These are phyloP conservation scores for Xylaria grammica DNA, from an alignment of 495 filamentous ascomycete genomes.

Conservation along the genomic window DNA sequence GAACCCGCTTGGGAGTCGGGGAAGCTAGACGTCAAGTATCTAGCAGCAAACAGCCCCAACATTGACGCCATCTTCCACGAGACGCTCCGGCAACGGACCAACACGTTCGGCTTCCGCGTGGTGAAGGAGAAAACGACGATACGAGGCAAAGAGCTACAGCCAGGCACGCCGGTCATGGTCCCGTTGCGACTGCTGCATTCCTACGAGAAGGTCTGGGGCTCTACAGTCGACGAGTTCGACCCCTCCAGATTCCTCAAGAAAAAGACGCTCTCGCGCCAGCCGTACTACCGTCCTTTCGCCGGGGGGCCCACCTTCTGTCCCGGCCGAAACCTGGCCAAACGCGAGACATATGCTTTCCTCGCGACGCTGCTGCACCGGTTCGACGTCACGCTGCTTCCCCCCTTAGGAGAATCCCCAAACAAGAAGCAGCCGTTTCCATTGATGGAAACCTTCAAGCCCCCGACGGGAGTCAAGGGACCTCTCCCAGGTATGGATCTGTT, in stretches of 20 bases:
- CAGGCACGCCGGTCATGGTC: neutral
- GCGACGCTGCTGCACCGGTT: neutral
- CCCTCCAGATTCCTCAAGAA: neutral
- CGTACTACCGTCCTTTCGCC: neutral
- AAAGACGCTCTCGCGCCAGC: neutral
- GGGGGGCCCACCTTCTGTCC: neutral
- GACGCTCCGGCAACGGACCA: neutral
- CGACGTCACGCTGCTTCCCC: neutral
- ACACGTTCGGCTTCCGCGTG: neutral
- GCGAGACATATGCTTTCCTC: neutral
- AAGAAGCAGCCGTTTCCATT: conserved; percentile 8
- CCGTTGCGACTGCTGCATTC: neutral
- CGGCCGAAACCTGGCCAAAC: conserved; percentile 2
- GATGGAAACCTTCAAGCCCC: neutral
- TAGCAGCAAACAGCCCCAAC: neutral
- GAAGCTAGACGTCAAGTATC: neutral
- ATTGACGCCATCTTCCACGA: neutral
- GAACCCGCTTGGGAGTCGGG: neutral
- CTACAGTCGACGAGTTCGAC: neutral
- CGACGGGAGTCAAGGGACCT: conserved; percentile 6
- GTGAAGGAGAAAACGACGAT: neutral
- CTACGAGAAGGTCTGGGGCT: neutral
- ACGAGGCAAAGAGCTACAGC: neutral
- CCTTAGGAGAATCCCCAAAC: neutral
- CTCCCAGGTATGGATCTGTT: neutral